A percentile compares a stretch with the other conserved stretches of the same genome.
These are phyloP conservation scores for Wallacemonas collosoma DNA, from an alignment of 208 protist genomes.

Conservation along the genomic window DNA sequence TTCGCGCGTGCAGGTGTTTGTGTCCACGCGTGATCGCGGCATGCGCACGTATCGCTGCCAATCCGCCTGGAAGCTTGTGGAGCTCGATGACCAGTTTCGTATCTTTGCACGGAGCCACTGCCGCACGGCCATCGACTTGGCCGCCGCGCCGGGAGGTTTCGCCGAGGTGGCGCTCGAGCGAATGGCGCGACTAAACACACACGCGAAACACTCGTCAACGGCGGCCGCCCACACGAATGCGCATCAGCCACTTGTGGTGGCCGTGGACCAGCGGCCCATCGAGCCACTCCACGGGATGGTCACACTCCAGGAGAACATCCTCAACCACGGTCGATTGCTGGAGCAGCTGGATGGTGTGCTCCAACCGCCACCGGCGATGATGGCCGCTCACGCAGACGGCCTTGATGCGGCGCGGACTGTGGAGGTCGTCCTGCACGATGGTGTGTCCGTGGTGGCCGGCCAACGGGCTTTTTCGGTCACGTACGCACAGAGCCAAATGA, in stretches of 20 bases:
- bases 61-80: slow-evolving; percentile 65
- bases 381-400: neutral
- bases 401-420: slow-evolving; percentile 22
- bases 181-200: slow-evolving; percentile 26
- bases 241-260: slow-evolving; percentile 46
- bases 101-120: slow-evolving; percentile 35
- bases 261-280: slow-evolving; percentile 59
- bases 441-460: slow-evolving; percentile 64
- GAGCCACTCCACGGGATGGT: slow-evolving; percentile 41
- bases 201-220: neutral
- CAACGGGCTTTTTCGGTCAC: slow-evolving; percentile 68
- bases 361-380: neutral
- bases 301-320: slow-evolving; percentile 46
- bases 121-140: slow-evolving; percentile 65
- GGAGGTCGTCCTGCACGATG: slow-evolving; percentile 66
- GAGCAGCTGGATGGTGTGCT: neutral
- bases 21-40: neutral
- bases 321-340: slow-evolving; percentile 31
- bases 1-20: neutral
- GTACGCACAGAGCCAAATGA: slow-evolving; percentile 84
- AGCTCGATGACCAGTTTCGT: slow-evolving; percentile 50
- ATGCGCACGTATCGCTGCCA: slow-evolving; percentile 49
- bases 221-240: neutral
- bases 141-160: slow-evolving; percentile 74
- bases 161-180: slow-evolving; percentile 63